Evolutionary conservation across 257 asterid species (phyloP), one percentile per base, ranked within the genome.

Genomic region (Fraxinus excelsior): DNA sequence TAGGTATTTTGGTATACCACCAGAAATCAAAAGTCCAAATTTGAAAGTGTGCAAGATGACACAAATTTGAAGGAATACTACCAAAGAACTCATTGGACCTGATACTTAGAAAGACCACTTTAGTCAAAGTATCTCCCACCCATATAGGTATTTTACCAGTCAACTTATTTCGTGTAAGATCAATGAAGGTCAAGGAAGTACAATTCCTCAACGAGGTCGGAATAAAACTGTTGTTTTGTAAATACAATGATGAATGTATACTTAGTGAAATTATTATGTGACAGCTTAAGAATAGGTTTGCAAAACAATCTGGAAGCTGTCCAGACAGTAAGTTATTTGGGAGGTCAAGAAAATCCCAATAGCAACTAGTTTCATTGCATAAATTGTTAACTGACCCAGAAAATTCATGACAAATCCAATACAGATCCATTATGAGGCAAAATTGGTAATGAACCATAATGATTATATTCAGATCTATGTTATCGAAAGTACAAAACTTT

Each of bases 261-360:
- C 0, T 1, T 18, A 23, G 51, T 12, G 18, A 78, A 67, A 2
- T 78, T 76, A 70, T 76, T 76, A 58, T 71, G 44, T 0, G 66
- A 75, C 5, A 79, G 21, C 28, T 67, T 74, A 49, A 79, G 79
- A 34, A 25, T 16, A 28, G 32, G 25, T 9, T 25, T 42, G 29
- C 46, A 77, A 62, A 82, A 32, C 81, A 79, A 18, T 79, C 32
- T 7, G 83, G 86, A 66, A 82, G 64, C n/a, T 53, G 35, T 53
- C 86, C 83, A 0, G 78, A 75, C 1, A 79, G 9, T 0, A 31
- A 56, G 74, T 82, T 82, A 14, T 79, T 26, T 3, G 86, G 75
- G 78, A 82, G 79, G 35, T 79, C 83, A 65, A 75, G 73, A 66
- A n/a, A 31, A 5, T 34, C 9, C 46, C 74, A 62, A 18, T 6